phyloP scores from a whole-genome alignment of 805 yeast species.

The Phaffomyces antillensis region DNA sequence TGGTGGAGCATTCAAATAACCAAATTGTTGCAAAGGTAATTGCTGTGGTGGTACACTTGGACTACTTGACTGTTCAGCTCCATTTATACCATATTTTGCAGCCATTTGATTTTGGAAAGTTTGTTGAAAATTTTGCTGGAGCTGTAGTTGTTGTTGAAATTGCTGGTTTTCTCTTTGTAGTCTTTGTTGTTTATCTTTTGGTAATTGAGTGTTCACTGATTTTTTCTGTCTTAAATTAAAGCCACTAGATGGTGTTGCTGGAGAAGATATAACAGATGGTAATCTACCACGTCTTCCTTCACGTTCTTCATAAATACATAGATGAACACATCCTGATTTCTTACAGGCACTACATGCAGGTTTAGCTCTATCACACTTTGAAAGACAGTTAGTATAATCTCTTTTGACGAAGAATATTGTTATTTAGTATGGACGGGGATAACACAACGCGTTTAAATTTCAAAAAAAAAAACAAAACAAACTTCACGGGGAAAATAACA shows the following conservation, averaged over 20 bases:
- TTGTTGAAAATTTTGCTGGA: conserved; percentile 15
- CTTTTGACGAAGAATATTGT: not conserved
- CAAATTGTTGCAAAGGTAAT: not conserved
- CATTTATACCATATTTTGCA: conserved; percentile 18
- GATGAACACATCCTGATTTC: conserved; percentile 19
- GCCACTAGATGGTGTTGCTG: not conserved
- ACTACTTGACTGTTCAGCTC: conserved; percentile 3
- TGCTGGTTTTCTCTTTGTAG: conserved; percentile 10
- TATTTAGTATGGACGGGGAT: conserved; percentile 3
- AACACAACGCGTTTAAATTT: not conserved
- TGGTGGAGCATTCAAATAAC: not conserved
- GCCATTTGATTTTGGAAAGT: conserved; percentile 17
- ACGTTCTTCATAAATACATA: conserved; percentile 22
- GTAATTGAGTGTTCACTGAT: conserved; percentile 1
- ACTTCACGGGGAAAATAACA: not conserved
- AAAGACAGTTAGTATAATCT: not conserved
- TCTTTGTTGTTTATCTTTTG: conserved; percentile 3
- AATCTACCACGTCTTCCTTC: conserved; percentile 6
- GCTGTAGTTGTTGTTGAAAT: conserved; percentile 15
- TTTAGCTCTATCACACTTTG: conserved; percentile 22
- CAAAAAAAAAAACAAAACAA: not conserved
- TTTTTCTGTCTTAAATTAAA: conserved; percentile 3
- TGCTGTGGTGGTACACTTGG: not conserved
- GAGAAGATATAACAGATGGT: not conserved
- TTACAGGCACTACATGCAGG: conserved; percentile 22